phyloP scores from a whole-genome alignment of 2,329 filamentous ascomycete species.

The Aspergillus aculeatinus region DNA sequence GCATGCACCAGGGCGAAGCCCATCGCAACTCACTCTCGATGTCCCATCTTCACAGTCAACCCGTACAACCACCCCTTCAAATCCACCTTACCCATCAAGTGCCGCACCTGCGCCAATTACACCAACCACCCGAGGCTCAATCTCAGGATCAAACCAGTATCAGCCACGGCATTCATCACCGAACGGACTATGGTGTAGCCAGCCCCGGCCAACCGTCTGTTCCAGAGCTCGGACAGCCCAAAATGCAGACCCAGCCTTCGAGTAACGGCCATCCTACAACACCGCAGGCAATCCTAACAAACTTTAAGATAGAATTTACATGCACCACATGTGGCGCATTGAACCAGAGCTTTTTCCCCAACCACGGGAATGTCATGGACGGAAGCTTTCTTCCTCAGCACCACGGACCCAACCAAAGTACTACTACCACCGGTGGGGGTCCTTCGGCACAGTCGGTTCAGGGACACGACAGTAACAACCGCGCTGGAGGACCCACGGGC shows the following conservation, averaged over 20 bases:
- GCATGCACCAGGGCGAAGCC: conserved; percentile 25
- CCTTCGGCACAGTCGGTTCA: conserved; percentile 21
- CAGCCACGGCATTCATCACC: conserved; percentile 23
- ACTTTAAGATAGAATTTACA: conserved; percentile 43
- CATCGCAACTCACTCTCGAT: conserved; percentile 21
- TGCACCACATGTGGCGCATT: conserved; percentile 39
- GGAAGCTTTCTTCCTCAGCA: conserved; percentile 29
- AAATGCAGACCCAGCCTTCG: conserved; percentile 25
- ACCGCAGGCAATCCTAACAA: conserved; percentile 34
- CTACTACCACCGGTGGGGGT: conserved; percentile 19
- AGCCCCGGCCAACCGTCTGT: conserved; percentile 20
- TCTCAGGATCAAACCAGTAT: conserved; percentile 24
- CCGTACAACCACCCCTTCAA: conserved; percentile 18
- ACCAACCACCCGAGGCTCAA: conserved; percentile 23
- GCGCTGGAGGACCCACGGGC: conserved; percentile 22
- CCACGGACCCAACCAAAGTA: conserved; percentile 19
- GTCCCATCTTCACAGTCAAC: conserved; percentile 21
- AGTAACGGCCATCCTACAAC: conserved; percentile 26
- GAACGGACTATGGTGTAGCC: conserved; percentile 24
- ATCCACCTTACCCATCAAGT: conserved; percentile 14
- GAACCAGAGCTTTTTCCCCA: conserved; percentile 41
- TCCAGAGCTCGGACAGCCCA: conserved; percentile 22
- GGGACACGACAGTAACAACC: conserved; percentile 14
- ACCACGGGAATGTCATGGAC: conserved; percentile 37
- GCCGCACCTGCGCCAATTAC: conserved; percentile 18